These are phyloP conservation scores for Boletus vinaceobasis DNA, from an alignment of 768 basidiomycete species.

Conservation along the genomic window DNA sequence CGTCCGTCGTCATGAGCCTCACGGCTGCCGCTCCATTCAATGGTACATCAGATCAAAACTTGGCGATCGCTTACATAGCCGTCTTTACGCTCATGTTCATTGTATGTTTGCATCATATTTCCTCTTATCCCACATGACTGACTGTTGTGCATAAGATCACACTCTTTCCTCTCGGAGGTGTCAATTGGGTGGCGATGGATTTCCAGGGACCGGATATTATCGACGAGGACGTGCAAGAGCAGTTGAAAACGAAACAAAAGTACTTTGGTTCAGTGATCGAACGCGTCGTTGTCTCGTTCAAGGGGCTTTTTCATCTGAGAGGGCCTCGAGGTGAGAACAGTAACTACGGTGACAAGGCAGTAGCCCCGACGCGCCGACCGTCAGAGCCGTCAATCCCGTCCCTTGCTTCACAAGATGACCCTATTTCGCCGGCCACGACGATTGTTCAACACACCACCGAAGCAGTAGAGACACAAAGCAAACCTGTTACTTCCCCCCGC, in stretches of 20 bases:
- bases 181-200: conserved; percentile 55
- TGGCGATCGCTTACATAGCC: conserved; percentile 66
- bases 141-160: conserved; percentile 41
- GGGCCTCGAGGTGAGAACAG: neutral
- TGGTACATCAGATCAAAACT: conserved; percentile 51
- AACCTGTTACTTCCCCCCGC: neutral
- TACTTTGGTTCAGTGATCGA: conserved; percentile 13
- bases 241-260: conserved; percentile 38
- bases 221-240: conserved; percentile 50
- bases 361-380: neutral
- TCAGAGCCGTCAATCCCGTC: neutral
- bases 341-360: conserved; percentile 3
- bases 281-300: conserved; percentile 2
- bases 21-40: conserved; percentile 61
- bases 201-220: conserved; percentile 63
- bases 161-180: conserved; percentile 62
- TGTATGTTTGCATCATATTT: conserved; percentile 33
- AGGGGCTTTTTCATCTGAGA: neutral
- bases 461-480: neutral
- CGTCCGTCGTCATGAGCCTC: conserved; percentile 60
- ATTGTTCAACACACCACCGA: conserved; percentile 1
- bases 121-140: neutral
- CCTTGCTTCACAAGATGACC: neutral
- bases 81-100: conserved; percentile 59
- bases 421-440: neutral